Percentiles rank a stretch among this genome's conserved stretches.
phyloP scores from a whole-genome alignment of 805 yeast species.

The Saturnispora quitensis region DNA sequence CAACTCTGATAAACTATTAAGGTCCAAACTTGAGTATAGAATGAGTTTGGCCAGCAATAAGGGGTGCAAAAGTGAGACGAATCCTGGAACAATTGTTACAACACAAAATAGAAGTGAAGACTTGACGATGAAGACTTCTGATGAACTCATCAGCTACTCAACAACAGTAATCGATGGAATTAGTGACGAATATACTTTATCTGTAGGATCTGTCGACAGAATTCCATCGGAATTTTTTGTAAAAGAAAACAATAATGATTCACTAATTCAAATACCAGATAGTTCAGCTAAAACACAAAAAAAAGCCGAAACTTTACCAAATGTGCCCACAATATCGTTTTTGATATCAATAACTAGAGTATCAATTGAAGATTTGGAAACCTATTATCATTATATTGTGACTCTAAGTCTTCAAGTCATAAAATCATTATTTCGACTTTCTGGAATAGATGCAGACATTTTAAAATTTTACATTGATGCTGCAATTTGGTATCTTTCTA shows the following conservation, averaged over 20 bases:
- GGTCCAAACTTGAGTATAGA: slow-evolving; percentile 4
- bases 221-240: slow-evolving; percentile 15
- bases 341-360: slow-evolving; percentile 29
- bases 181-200: not conserved
- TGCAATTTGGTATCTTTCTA: slow-evolving; percentile 16
- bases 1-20: not conserved
- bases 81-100: not conserved
- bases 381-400: slow-evolving; percentile 32
- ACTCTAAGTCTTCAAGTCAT: slow-evolving; percentile 22
- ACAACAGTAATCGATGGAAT: slow-evolving; percentile 1
- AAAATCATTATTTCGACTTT: slow-evolving; percentile 27
- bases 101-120: not conserved
- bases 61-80: not conserved
- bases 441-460: slow-evolving; percentile 43
- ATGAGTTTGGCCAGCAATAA: not conserved
- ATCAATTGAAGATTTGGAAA: slow-evolving; percentile 14
- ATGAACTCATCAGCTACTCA: not conserved
- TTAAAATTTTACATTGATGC: slow-evolving; percentile 42
- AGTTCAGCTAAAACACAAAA: slow-evolving; percentile 5
- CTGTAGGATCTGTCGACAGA: slow-evolving; percentile 14
- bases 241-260: not conserved
- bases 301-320: slow-evolving; percentile 30
- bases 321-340: slow-evolving; percentile 39
- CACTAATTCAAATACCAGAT: slow-evolving; percentile 9
- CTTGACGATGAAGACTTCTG: not conserved